Base-by-base conservation (phyloP, 257 asterid species). In the Plantago ovata region DNA sequence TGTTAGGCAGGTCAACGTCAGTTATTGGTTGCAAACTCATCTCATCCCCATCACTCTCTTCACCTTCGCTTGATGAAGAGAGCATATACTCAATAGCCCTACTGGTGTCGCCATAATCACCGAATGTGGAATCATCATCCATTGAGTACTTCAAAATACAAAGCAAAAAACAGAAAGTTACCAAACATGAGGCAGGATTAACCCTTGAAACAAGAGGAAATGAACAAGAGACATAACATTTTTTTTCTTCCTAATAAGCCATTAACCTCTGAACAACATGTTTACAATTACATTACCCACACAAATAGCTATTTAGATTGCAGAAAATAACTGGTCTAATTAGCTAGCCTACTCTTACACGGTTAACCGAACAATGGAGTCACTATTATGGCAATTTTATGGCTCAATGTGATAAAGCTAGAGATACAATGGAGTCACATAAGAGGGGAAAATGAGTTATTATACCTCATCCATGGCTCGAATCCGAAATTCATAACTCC, bases 31-130 rank as follows among this genome's bases (percentile, higher is more conserved):
- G 94, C 67, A 91, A 75, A 0, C 16, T 20, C 58, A 75, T 47
- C 46, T 75, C 57, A 47, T 91, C 96, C 15, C 82, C 87, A 53
- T 91, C 96, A 71, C 95, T 91, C 51, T 79, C 85, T 63, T 91
- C 98, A 58, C 88, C 89, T 38, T 87, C 96, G 60, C 95, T 87
- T 10, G 98, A 83, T n/a, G 92, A 85, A n/a, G n/a, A n/a, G 49
- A 65, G 62, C 32, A 70, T 53, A 69, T 73, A 75, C 38, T 68
- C 94, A 54, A 58, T 52, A 3, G 76, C 61, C 24, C 61, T 54
- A 60, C 65, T 75, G 61, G 44, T 75, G 63, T 72, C 84, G 28
- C 72, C 90, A 94, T 87, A 87, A 61, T 83, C 87, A 61, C 75
- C 64, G 57, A 74, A 18, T 38, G 88, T 77, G 32, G 86, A 75